A percentile compares a stretch with the other conserved stretches of the same genome.
Evolutionary conservation across 164 flowering plant genomes (phyloP).

Genomic region (Magnolia sinica): DNA sequence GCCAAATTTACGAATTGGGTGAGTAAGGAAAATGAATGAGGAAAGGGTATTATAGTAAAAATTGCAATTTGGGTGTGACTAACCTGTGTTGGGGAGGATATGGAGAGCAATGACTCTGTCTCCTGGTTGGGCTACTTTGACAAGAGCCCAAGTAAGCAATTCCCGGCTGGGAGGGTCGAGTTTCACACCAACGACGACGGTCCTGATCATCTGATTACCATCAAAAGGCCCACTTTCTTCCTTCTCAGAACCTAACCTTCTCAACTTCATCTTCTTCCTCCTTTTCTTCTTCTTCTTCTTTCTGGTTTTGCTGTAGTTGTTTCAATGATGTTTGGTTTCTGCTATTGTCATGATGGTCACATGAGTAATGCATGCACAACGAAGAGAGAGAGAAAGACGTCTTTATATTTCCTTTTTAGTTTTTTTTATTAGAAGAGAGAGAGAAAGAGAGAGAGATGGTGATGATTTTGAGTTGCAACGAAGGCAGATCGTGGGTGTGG

Average conservation of each 20-base stretch:
- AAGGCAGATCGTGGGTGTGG: background rate
- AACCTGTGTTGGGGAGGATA: slow-evolving; percentile 60
- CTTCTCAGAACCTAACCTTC: background rate
- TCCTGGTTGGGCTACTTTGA: slow-evolving; percentile 79
- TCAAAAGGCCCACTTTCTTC: slow-evolving; percentile 13
- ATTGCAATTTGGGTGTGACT: background rate
- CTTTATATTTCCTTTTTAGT: background rate
- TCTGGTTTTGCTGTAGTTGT: background rate
- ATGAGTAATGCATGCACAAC: background rate
- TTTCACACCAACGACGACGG: slow-evolving; percentile 85
- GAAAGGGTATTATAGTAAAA: background rate
- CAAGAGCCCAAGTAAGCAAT: slow-evolving; percentile 87
- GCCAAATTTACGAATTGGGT: background rate
- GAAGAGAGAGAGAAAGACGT: background rate
- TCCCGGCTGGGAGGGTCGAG: slow-evolving; percentile 69
- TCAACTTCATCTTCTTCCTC: slow-evolving; percentile 2
- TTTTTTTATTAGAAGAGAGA: background rate
- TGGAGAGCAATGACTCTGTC: slow-evolving; percentile 82
- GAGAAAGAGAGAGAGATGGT: background rate
- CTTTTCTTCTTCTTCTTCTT: slow-evolving; percentile 1
- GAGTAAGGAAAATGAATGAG: background rate
- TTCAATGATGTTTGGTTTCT: background rate
- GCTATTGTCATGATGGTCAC: background rate
- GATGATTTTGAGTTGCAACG: background rate
- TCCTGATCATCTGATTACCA: slow-evolving; percentile 25